Evolutionary conservation across 768 basidiomycete genomes (phyloP), one percentile per base, ranked within the genome.

Genomic region (Trametes cingulata): DNA sequence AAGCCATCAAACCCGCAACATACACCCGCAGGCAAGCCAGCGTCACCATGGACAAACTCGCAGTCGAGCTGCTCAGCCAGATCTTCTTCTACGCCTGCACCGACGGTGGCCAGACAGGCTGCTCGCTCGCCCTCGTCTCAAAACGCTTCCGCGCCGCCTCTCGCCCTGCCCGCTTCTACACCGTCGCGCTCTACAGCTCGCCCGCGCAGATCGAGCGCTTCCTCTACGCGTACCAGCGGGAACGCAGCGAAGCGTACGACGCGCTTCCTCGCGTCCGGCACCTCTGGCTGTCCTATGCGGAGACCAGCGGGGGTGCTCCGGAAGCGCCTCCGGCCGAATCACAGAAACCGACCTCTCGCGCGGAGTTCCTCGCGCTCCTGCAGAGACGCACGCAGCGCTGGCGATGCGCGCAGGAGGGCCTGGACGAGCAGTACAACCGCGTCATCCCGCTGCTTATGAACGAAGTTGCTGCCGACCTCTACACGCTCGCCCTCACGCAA

Each of bases 71-170:
- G 10, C 69, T 68, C 60, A 50, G 52, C 5, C 65, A 66, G 17
- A 71, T 74, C 15, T 69, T 69, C 52, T 51, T 61, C 15, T 45
- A 67, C 13, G 73, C 73, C 13, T 73, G 73, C 58, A 66, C 66
- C 2, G 74, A 72, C 53, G 72, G 69, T 40, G 74, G 73, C 1
- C 60, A 35, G 6, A 68, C 69, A 4, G 73, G 69, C 6, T 70
- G 67, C 45, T 59, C 73, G 6, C 67, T 75, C 20, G 54, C 72
- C 1, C 67, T 65, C 15, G 72, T 72, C 36, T 74, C 72, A 15
- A 67, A 67, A 20, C 68, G 68, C 48, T 60, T 73, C 54, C 69
- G 64, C 40, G 63, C 55, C 1, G 65, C 65, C 29, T 65, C 72
- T 1, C 65, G 57, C 7, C 66, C 72, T 19, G 52, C 56, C 19